Base-by-base conservation (phyloP, 345 rosid species). In the Gossypium stocksii region DNA sequence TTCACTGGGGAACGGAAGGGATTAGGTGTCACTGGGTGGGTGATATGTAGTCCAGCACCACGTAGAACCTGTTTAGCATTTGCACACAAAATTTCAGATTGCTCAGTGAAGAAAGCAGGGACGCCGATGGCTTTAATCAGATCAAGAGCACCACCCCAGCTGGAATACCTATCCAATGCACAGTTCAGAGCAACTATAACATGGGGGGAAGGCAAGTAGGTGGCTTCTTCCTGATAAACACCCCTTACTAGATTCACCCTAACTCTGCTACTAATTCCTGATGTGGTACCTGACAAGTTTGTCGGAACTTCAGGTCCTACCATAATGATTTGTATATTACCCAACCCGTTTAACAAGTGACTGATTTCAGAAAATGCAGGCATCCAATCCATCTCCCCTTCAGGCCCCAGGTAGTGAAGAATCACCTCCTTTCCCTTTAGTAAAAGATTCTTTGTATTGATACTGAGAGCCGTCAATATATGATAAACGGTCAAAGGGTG, bases 201-300 rank as follows among this genome's bases (percentile, higher is more conserved):
- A 73, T 82, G 87, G 0, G 90, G 89, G 59, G 86, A 81, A 75
- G 85, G 79, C 71, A 87, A 78, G 77, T 82, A 82, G 44, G 81
- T 73, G 64, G 80, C 85, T 80, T 87, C 89, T 13, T 85, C 89
- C 73, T 85, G 89, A 80, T 89, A 85, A 79, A 84, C 70, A 20
- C 89, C 90, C 27, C 77, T 81, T 58, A 83, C 77, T 19, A 83
- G 82, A 74, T 85, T 79, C 77, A 85, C 83, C 79, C 85, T 83
- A 20, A 78, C 83, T 46, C 85, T 69, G 71, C 83, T 83, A 71
- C 83, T 81, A 53, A 81, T 81, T 72, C 88, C 88, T 45, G 78
- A 83, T 63, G 86, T 83, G 34, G 83, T 85, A 22, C 86, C 85
- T 7, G 86, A 83, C 60, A 83, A 77, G 72, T 71, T 79, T 17